phyloP scores from a whole-genome alignment of 2,329 filamentous ascomycete genomes.

The Claviceps sorghi region DNA sequence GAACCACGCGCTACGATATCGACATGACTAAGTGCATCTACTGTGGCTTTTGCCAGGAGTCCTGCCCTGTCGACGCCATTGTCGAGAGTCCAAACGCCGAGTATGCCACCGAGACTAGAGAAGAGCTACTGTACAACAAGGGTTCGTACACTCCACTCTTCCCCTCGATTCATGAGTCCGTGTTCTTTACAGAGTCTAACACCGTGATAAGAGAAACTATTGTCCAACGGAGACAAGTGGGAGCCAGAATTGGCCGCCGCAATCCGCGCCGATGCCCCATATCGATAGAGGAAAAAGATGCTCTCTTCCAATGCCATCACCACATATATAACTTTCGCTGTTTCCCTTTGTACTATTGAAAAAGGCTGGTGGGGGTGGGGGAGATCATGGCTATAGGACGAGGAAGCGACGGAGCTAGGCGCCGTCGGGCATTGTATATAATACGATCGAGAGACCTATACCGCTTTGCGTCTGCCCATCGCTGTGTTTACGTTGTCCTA shows the following conservation, averaged over 20 bases:
- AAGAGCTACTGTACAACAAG: slow-evolving; percentile 97
- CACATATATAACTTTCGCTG: neutral
- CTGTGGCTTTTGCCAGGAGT: slow-evolving; percentile 98
- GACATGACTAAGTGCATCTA: slow-evolving; percentile 99
- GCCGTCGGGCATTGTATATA: neutral
- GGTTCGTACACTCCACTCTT: slow-evolving; percentile 22
- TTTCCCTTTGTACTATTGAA: slow-evolving; percentile 1
- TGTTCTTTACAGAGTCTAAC: slow-evolving; percentile 10
- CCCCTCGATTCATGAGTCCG: too few relatives aligned
- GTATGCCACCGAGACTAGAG: slow-evolving; percentile 55
- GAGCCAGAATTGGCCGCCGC: slow-evolving; percentile 89
- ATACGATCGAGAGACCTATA: neutral
- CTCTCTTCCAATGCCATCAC: neutral
- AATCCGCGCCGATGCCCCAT: slow-evolving; percentile 86
- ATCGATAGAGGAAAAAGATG: slow-evolving; percentile 41
- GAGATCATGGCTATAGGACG: neutral
- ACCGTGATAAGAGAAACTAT: slow-evolving; percentile 52
- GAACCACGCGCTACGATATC: slow-evolving; percentile 96
- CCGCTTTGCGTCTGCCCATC: neutral
- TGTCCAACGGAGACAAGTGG: slow-evolving; percentile 90
- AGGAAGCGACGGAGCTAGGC: neutral
- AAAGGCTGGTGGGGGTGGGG: neutral
- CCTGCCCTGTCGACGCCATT: slow-evolving; percentile 91
- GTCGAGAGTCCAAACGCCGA: slow-evolving; percentile 50
- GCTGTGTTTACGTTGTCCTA: neutral